Evolutionary conservation across 306 rosid genomes (phyloP), one percentile per base, ranked within the genome.

Genomic region (Cicer arietinum): DNA sequence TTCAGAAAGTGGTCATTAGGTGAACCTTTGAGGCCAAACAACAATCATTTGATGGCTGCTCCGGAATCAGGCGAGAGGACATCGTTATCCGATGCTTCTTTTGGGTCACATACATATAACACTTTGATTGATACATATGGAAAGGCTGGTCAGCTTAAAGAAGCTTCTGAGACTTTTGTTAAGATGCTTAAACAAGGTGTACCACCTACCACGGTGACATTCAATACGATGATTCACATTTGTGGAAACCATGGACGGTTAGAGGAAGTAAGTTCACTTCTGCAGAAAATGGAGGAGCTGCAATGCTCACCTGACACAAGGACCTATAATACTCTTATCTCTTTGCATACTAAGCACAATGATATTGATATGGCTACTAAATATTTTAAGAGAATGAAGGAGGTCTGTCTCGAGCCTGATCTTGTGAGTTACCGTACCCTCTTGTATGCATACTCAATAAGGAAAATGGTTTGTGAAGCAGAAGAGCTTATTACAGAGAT

Each of bases 181-280:
- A 47, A 71, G 84, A 94, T 94, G 98, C 97, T 94, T 7, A 76
- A 84, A 77, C 96, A 75, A 67, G 98, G 97, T 17, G 84, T 87
- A 70, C 82, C 88, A 8, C 97, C 97, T 7, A 91, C 93, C 1
- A 86, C 90, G 0, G 97, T 94, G 75, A 94, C 98, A 59, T 94
- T 94, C 88, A 94, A 94, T 82, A 91, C 98, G 35, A 90, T 91
- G 87, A 94, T 94, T 84, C 97, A 91, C 83, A 88, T 94, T 68
- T 91, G 94, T 77, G 97, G 98, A 40, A 94, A 88, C 84, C 89
- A 91, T 73, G 97, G 90, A 65, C 83, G 37, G 35, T 85, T 91
- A 30, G 87, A 87, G 67, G 97, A 94, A 87, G 94, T 88, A 60
- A 66, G 71, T 58, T 88, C 81, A 7, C 91, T 94, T 20, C 77